Percentiles rank a stretch among this genome's conserved stretches.
Evolutionary conservation across 2,329 filamentous ascomycete genomes (phyloP).

Genomic region (Pseudogymnoascus sp.): DNA sequence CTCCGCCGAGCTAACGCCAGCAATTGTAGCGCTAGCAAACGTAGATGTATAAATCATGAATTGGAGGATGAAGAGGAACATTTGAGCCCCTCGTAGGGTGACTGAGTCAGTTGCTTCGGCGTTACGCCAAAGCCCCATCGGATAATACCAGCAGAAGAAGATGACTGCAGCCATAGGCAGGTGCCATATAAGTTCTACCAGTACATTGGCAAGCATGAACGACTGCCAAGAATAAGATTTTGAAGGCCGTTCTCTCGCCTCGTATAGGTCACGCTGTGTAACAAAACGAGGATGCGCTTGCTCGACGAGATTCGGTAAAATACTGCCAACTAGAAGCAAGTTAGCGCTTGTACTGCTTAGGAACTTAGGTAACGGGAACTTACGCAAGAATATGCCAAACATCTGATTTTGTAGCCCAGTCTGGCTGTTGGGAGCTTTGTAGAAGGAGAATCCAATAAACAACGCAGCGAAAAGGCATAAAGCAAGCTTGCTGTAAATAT

Average conservation of each 20-base stretch:
- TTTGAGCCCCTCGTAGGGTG: constrained; percentile 61
- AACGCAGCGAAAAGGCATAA: constrained; percentile 38
- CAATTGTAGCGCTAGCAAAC: constrained; percentile 69
- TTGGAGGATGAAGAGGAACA: constrained; percentile 65
- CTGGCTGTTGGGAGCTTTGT: constrained; percentile 46
- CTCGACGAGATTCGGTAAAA: constrained; percentile 27
- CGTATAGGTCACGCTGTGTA: constrained; percentile 57
- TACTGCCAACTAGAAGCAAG: constrained; percentile 40
- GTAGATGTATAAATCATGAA: constrained; percentile 77
- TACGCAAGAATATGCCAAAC: constrained; percentile 66
- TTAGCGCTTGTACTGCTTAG: constrained; percentile 20
- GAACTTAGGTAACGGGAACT: neutral
- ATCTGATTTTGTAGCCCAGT: constrained; percentile 63
- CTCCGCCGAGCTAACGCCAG: constrained; percentile 65
- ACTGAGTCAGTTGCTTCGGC: constrained; percentile 52
- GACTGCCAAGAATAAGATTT: constrained; percentile 24
- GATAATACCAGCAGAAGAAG: constrained; percentile 77
- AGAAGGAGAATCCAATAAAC: constrained; percentile 67
- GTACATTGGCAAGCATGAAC: constrained; percentile 36
- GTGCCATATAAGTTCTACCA: constrained; percentile 79
- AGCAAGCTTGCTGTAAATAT: constrained; percentile 62
- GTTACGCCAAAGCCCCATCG: constrained; percentile 65
- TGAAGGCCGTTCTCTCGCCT: constrained; percentile 28
- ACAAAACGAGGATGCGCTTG: constrained; percentile 63
- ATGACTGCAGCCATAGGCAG: constrained; percentile 60